Evolutionary conservation across 2,329 filamentous ascomycete species (phyloP), one percentile per base, ranked within the genome.

Genomic region (Clarireedia paspali): DNA sequence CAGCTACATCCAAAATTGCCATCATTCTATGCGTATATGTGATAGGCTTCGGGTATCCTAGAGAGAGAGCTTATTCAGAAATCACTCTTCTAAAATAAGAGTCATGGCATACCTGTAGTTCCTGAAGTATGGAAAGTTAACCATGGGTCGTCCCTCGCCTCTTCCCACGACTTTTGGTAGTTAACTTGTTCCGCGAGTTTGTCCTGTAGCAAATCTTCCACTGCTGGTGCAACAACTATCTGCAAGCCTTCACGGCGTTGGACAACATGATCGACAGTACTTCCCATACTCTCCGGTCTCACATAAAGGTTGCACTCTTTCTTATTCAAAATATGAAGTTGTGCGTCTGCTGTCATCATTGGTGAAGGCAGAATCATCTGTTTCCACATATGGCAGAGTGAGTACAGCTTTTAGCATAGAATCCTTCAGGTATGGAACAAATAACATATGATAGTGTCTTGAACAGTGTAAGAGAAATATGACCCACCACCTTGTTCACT

Each of bases 1-100:
- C 53, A 46, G 14, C 53, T 17, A 46, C 48, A 47, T 56, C 53
- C 26, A 27, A 24, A 26, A 53, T 44, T 30, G 53, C 39, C 44
- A 58, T 55, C 57, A 58, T 58, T 14, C 49, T 44, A 36, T 56
- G 49, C 50, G 53, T 56, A 42, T 56, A 53, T 47, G 44, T 53
- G 26, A 58, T 47, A 34, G 23, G 39, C 24, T 44, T 51, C 3
- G 49, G 17, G 5, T 45, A 34, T 34, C 46, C 57, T 50, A 38
- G 40, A 51, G 30, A 12, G 34, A 12, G 26, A 14, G 26, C 15
- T 20, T 36, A 34, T 34, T 39, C 40, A 47, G 30, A 27, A 24
- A 36, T 17, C 40, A 6, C 20, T 30, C 23, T 20, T 53, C 39
- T 3, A 53, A 47, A 47, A 14, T 6, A 12, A 20, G 50, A 14